These are phyloP conservation scores for Gastrodia elata DNA, from an alignment of 106 monocot genomes.

Conservation along the genomic window DNA sequence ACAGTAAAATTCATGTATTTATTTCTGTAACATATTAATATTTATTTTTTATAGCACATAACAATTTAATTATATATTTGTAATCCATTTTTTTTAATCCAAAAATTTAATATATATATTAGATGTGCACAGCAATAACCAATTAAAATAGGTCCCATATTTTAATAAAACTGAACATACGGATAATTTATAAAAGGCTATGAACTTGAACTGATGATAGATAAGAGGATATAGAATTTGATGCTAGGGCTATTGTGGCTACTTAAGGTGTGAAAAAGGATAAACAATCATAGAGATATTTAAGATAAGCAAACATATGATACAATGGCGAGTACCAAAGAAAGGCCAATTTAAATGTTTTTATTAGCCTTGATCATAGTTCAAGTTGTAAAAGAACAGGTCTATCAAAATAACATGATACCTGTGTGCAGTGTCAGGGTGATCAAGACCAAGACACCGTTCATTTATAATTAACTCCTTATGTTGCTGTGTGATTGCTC, in stretches of 20 bases:
- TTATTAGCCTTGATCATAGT: neutral
- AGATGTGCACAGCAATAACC: too few relatives aligned
- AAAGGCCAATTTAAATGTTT: neutral
- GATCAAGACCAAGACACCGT: conserved; percentile 89
- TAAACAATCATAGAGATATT: neutral
- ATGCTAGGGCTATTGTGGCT: neutral
- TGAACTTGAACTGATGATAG: neutral
- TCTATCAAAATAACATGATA: neutral
- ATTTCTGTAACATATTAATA: too few relatives aligned
- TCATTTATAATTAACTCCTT: conserved; percentile 98
- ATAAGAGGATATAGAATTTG: neutral
- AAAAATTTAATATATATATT: too few relatives aligned
- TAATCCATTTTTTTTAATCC: too few relatives aligned
- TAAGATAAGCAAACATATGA: too few relatives aligned
- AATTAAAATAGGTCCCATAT: too few relatives aligned
- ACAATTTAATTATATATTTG: too few relatives aligned
- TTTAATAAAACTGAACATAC: too few relatives aligned
- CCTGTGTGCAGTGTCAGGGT: conserved; percentile 95
- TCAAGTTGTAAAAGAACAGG: neutral
- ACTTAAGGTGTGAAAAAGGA: neutral
- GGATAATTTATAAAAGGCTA: neutral
- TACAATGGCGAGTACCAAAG: too few relatives aligned
- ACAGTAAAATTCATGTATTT: too few relatives aligned
- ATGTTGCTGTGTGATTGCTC: conserved; percentile 95
- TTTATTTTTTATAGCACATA: too few relatives aligned